A percentile compares a stretch with the other conserved stretches of the same genome.
Conservation (phyloP, 192 early-diverging fungal species). For the Irineochytrium annulatum region DNA sequence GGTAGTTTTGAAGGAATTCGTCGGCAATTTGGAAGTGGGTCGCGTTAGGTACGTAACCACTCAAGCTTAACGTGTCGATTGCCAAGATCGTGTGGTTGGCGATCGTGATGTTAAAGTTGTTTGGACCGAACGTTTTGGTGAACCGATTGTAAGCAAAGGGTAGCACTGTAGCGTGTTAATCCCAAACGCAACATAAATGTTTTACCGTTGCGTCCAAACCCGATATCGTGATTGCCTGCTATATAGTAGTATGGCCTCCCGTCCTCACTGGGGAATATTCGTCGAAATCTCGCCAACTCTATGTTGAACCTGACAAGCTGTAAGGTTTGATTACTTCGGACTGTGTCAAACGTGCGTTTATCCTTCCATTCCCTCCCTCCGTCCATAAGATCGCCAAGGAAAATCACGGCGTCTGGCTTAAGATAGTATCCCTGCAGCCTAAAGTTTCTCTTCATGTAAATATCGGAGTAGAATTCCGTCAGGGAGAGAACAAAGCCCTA, state of each 20-base stretch:
- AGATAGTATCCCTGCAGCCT: slow-evolving; percentile 47
- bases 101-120: slow-evolving; percentile 31
- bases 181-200: background rate
- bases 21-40: slow-evolving; percentile 44
- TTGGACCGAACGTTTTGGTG: slow-evolving; percentile 30
- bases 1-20: slow-evolving; percentile 38
- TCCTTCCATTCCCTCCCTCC: slow-evolving; percentile 46
- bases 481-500: slow-evolving; percentile 53
- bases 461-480: slow-evolving; percentile 77
- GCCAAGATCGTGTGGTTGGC: slow-evolving; percentile 61
- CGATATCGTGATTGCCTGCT: slow-evolving; percentile 94
- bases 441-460: slow-evolving; percentile 83
- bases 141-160: slow-evolving; percentile 39
- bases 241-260: slow-evolving; percentile 54
- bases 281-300: slow-evolving; percentile 52
- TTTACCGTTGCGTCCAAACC: slow-evolving; percentile 45
- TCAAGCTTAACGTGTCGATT: slow-evolving; percentile 75
- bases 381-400: slow-evolving; percentile 84
- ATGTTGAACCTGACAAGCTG: slow-evolving; percentile 37
- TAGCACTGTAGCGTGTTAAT: slow-evolving; percentile 20
- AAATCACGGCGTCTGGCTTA: slow-evolving; percentile 61
- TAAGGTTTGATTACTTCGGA: background rate
- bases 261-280: slow-evolving; percentile 45
- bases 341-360: background rate
- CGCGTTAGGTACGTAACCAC: slow-evolving; percentile 28